These are phyloP conservation scores for Hypsizygus marmoreus DNA, from an alignment of 768 basidiomycete species.

Conservation along the genomic window DNA sequence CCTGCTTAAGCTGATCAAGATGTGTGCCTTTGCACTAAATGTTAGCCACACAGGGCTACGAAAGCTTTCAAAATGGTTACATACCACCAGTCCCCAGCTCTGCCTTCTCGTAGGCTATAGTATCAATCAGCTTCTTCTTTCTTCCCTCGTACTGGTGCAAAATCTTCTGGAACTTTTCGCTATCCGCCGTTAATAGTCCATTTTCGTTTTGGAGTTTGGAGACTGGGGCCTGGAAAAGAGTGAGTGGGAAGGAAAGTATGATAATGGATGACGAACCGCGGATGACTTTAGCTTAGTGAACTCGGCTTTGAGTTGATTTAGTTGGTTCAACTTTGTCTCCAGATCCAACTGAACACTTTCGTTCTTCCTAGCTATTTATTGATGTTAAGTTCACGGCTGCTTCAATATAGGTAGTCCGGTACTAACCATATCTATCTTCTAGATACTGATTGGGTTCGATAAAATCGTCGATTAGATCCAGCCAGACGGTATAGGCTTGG, in stretches of 20 bases:
- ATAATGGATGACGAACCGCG: conserved; percentile 41
- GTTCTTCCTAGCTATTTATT: conserved; percentile 62
- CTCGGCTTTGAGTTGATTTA: conserved; percentile 52
- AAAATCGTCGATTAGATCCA: conserved; percentile 68
- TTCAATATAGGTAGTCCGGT: neutral
- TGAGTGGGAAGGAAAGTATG: conserved; percentile 5
- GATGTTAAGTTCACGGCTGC: conserved; percentile 6
- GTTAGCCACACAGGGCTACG: conserved; percentile 5
- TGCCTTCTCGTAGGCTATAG: conserved; percentile 66
- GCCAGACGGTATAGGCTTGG: conserved; percentile 66
- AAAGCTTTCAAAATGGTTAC: conserved; percentile 14
- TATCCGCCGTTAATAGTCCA: conserved; percentile 67
- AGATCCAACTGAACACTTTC: conserved; percentile 66
- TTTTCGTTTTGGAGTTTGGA: conserved; percentile 64
- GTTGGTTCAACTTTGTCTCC: conserved; percentile 52
- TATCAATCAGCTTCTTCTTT: conserved; percentile 66
- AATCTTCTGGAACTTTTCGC: conserved; percentile 77
- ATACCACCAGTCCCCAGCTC: conserved; percentile 61
- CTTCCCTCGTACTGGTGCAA: conserved; percentile 69
- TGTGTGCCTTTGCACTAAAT: conserved; percentile 47
- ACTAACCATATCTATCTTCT: conserved; percentile 77
- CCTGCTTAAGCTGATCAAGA: conserved; percentile 62
- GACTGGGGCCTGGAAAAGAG: conserved; percentile 52
- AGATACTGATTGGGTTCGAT: conserved; percentile 68
- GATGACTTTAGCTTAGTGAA: conserved; percentile 60